Base-by-base conservation (phyloP, 495 filamentous ascomycete species). In the Amorphotheca resinae region DNA sequence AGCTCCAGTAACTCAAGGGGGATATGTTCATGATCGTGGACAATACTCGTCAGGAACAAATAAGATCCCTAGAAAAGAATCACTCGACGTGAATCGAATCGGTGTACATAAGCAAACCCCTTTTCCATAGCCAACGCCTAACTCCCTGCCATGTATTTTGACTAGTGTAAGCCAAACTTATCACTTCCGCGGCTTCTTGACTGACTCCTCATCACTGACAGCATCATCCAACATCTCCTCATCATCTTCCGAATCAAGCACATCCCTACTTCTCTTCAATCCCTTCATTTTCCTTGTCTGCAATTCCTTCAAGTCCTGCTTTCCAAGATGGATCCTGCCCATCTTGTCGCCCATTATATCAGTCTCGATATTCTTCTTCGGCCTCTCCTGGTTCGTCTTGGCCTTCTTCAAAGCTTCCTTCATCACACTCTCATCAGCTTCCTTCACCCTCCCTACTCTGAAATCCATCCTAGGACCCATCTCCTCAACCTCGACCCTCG, bases 241-340 rank as follows among this genome's bases (percentile, higher is more conserved):
- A 38, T 72, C 73, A 33, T 63, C 65, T 21, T 63, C 69, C 7
- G 41, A 45, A 17, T 63, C 68, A 2, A 68, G 76, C 16, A 74
- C 68, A 45, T 77, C 74, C 15, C 79, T 64, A 20, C 72, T 70
- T 38, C 93, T 69, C 74, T 96, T 96, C 50, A 98, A 62, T 45
- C 91, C 91, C 77, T 98, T 98, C 88, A 98, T 95, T 79, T 98
- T 98, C 57, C 91, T 75, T 34, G 86, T 95, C 75, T 96, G 91
- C 63, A 98, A 59, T 46, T 79, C 72, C 45, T 67, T 69, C 26
- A 98, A 70, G 65, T 96, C 89, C 63, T 95, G 85, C 69, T 83
- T 87, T 57, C 82, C 85, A 21, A 91, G 62, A 65, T 98, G 93
- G 42, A 98, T 86, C 43, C 87, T 74, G 41, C 93, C 91, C 41